Percentiles rank a stretch among this genome's conserved stretches.
phyloP scores from a whole-genome alignment of 495 filamentous ascomycete species.

The Chaetomium cochliodes region DNA sequence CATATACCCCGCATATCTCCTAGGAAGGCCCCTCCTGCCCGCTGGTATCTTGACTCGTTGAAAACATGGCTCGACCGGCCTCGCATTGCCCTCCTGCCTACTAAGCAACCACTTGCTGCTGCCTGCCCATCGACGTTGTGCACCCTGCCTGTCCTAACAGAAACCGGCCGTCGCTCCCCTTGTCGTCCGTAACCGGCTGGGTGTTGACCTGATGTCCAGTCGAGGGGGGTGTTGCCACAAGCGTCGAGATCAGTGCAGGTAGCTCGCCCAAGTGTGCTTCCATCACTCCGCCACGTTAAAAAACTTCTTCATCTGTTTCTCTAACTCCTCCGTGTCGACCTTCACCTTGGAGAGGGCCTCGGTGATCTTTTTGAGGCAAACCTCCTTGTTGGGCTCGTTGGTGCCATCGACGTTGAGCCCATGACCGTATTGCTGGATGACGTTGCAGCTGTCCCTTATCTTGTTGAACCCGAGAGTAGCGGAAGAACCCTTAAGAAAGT shows the following conservation, averaged over 20 bases:
- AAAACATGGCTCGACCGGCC: background rate
- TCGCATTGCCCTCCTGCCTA: constrained; percentile 7
- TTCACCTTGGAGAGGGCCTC: constrained; percentile 69
- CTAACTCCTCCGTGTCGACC: constrained; percentile 72
- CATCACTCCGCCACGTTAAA: constrained; percentile 49
- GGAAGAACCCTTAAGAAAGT: constrained; percentile 98
- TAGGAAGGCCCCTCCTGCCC: background rate
- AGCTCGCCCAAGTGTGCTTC: background rate
- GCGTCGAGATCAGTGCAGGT: background rate
- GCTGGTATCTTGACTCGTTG: constrained; percentile 1
- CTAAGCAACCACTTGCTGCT: constrained; percentile 1
- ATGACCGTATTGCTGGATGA: constrained; percentile 90
- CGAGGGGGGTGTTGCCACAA: background rate
- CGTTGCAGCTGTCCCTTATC: constrained; percentile 89
- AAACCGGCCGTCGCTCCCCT: background rate
- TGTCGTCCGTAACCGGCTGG: background rate
- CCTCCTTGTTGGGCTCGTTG: constrained; percentile 59
- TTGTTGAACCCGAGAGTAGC: constrained; percentile 91
- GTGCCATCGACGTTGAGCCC: constrained; percentile 74
- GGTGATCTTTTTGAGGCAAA: constrained; percentile 65
- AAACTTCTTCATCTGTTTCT: constrained; percentile 68
- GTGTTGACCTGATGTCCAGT: background rate
- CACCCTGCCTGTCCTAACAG: background rate
- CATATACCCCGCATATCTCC: background rate
- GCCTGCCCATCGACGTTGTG: background rate